phyloP scores from a whole-genome alignment of 805 yeast genomes.

The Barnettozyma populi region DNA sequence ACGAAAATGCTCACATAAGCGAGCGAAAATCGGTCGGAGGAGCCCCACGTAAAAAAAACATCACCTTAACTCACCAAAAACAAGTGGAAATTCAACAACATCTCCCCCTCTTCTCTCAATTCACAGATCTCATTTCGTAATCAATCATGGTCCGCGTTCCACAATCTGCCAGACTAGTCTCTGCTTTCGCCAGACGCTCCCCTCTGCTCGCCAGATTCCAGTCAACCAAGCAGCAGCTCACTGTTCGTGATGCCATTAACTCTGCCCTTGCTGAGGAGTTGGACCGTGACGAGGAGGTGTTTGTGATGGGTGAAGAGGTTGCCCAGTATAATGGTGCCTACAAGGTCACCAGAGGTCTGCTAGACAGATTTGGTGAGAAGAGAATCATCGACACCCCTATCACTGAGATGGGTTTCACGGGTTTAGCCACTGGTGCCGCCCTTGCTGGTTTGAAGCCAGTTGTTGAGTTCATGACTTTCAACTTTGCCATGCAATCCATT shows the following conservation, averaged over 20 bases:
- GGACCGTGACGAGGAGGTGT: conserved; percentile 91
- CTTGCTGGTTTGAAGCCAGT: conserved; percentile 86
- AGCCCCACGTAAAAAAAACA: not conserved
- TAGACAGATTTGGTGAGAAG: conserved; percentile 75
- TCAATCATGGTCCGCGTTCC: conserved; percentile 1
- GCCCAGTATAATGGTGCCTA: conserved; percentile 99
- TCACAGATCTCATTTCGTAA: conserved; percentile 3
- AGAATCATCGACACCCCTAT: conserved; percentile 87
- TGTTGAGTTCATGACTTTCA: conserved; percentile 98
- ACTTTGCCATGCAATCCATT: conserved; percentile 99
- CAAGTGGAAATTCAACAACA: not conserved
- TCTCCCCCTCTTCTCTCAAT: conserved; percentile 1
- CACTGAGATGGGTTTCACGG: conserved; percentile 99
- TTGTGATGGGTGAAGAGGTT: conserved; percentile 97
- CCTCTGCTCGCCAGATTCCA: conserved; percentile 19
- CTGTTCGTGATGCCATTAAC: conserved; percentile 97
- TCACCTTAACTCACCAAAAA: not conserved
- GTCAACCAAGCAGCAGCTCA: conserved; percentile 42
- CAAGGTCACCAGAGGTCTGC: conserved; percentile 90
- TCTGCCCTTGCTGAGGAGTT: conserved; percentile 94
- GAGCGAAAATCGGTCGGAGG: not conserved
- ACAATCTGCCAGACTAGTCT: conserved; percentile 5
- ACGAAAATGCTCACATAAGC: not conserved
- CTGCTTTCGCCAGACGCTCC: conserved; percentile 5
- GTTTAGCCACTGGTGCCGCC: conserved; percentile 81